Conservation (phyloP, 352 stramenopile species). For the Phytophthora crassamura region DNA sequence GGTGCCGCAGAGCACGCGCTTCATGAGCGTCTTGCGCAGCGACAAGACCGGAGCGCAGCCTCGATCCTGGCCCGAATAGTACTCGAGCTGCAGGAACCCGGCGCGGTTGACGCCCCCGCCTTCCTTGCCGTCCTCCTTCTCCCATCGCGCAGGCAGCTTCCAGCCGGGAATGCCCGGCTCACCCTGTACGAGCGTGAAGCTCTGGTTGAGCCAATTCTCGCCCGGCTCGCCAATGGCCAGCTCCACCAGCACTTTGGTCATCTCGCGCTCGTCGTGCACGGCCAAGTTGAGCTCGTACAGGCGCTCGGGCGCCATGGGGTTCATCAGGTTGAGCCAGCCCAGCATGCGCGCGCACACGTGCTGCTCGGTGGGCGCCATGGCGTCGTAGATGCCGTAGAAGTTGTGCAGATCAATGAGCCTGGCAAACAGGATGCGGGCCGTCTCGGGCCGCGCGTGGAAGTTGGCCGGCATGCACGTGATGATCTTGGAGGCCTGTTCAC, state of each 20-base stretch:
- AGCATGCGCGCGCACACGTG: slow-evolving; percentile 55
- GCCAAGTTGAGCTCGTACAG: slow-evolving; percentile 75
- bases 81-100: slow-evolving; percentile 76
- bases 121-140: slow-evolving; percentile 78
- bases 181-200: slow-evolving; percentile 53
- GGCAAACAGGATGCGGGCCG: slow-evolving; percentile 75
- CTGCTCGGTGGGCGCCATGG: slow-evolving; percentile 52
- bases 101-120: slow-evolving; percentile 64
- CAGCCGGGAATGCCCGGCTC: slow-evolving; percentile 77
- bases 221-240: slow-evolving; percentile 82
- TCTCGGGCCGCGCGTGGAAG: slow-evolving; percentile 71
- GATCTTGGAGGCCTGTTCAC: slow-evolving; percentile 71
- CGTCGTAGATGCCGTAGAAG: slow-evolving; percentile 72
- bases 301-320: slow-evolving; percentile 73
- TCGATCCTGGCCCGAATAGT: slow-evolving; percentile 70
- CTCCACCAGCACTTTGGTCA: slow-evolving; percentile 81
- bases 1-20: slow-evolving; percentile 69
- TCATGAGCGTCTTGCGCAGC: slow-evolving; percentile 68
- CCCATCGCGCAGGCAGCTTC: slow-evolving; percentile 82
- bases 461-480: slow-evolving; percentile 73
- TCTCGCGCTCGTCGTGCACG: slow-evolving; percentile 77
- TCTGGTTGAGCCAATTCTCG: slow-evolving; percentile 88
- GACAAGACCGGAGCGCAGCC: slow-evolving; percentile 63
- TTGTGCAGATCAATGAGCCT: slow-evolving; percentile 74
- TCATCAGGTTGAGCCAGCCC: slow-evolving; percentile 86